Conservation (phyloP, 1,139 yeast genomes). For the Waltiozyma solani region DNA sequence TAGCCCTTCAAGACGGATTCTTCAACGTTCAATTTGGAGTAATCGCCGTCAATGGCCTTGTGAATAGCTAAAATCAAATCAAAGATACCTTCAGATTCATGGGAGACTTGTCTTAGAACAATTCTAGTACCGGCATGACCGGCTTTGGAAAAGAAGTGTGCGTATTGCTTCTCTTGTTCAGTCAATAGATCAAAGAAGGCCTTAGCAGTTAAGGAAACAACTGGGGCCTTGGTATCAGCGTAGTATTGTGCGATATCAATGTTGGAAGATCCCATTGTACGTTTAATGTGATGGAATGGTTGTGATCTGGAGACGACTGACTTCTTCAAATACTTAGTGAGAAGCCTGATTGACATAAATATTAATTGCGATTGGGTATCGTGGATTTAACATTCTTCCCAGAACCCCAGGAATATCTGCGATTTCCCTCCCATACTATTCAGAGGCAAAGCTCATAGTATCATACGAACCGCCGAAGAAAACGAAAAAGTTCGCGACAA, state of each 20-base stretch:
- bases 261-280: background rate
- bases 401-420: no score
- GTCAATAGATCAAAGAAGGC: constrained; percentile 39
- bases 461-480: no score
- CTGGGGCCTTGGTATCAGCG: constrained; percentile 42
- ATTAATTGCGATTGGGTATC: no score
- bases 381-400: no score
- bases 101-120: constrained; percentile 74
- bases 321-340: background rate
- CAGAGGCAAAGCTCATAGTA: no score
- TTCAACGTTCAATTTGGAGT: constrained; percentile 29
- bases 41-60: constrained; percentile 40
- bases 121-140: constrained; percentile 77
- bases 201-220: constrained; percentile 30
- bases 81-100: constrained; percentile 66
- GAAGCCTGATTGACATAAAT: background rate
- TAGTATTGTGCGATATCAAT: constrained; percentile 9
- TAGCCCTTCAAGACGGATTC: constrained; percentile 33
- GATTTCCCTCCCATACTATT: no score
- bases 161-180: constrained; percentile 52
- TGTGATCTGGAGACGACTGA: background rate
- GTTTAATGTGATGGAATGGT: background rate
- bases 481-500: no score
- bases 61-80: constrained; percentile 59
- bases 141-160: constrained; percentile 76